A percentile compares a stretch with the other conserved stretches of the same genome.
These are phyloP conservation scores for Amauroascus niger DNA, from an alignment of 2,329 filamentous ascomycete genomes.

Conservation along the genomic window DNA sequence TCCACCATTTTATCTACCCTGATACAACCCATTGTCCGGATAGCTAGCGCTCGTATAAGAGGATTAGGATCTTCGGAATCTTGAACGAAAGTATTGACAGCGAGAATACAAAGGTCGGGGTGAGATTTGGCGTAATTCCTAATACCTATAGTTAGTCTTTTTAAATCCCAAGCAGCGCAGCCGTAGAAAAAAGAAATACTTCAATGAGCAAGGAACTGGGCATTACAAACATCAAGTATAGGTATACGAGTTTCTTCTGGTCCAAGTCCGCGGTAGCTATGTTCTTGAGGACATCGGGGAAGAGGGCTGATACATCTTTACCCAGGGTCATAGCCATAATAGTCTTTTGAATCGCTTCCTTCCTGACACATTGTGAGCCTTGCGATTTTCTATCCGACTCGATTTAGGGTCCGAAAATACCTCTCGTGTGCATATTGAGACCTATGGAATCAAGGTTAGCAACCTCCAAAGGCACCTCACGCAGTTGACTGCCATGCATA, in stretches of 20 bases:
- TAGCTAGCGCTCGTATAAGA: constrained; percentile 83
- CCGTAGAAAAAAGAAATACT: not conserved
- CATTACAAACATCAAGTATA: constrained; percentile 77
- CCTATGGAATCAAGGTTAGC: constrained; percentile 39
- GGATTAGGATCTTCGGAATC: constrained; percentile 98
- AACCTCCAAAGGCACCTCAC: constrained; percentile 16
- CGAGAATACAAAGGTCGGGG: constrained; percentile 94
- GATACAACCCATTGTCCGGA: constrained; percentile 97
- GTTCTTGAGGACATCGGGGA: constrained; percentile 97
- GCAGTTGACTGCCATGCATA: constrained; percentile 26
- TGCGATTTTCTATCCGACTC: not conserved
- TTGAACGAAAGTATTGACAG: constrained; percentile 98
- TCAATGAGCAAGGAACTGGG: not conserved
- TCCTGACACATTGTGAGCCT: constrained; percentile 45
- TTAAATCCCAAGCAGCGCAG: not conserved
- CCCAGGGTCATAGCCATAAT: constrained; percentile 99
- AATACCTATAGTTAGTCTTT: constrained; percentile 17
- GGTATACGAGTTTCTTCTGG: constrained; percentile 98
- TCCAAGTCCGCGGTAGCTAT: constrained; percentile 91
- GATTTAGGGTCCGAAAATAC: constrained; percentile 29
- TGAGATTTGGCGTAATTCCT: constrained; percentile 99
- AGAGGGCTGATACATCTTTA: constrained; percentile 94
- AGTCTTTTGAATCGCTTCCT: constrained; percentile 98
- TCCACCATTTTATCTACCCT: constrained; percentile 99
- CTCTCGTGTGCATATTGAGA: constrained; percentile 98